Conservation (phyloP, 495 filamentous ascomycete species). For the Tuber magnatum region DNA sequence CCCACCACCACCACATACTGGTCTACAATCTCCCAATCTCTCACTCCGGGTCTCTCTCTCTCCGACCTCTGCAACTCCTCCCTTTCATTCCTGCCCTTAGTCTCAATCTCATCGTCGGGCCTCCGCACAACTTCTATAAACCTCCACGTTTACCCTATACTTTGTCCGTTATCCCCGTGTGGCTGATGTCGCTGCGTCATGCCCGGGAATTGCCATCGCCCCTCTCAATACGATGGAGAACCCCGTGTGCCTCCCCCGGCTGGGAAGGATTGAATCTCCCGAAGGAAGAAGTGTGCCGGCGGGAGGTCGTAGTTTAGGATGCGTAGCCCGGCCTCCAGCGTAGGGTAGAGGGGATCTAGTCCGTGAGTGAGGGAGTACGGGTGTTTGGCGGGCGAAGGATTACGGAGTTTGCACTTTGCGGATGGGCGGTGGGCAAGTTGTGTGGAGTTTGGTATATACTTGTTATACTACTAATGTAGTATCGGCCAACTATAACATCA, state of each 20-base stretch:
- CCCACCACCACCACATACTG: constrained; percentile 2
- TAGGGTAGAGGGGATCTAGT: constrained; percentile 45
- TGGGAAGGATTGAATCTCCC: constrained; percentile 47
- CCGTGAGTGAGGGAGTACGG: constrained; percentile 25
- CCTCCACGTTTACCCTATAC: constrained; percentile 30
- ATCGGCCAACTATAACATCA: neutral
- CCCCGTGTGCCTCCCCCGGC: constrained; percentile 46
- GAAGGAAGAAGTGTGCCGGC: constrained; percentile 47
- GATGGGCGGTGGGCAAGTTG: neutral
- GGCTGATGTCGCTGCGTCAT: constrained; percentile 45
- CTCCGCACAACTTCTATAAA: constrained; percentile 14
- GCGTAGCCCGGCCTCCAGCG: constrained; percentile 47
- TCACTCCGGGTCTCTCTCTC: constrained; percentile 30
- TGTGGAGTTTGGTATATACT: neutral
- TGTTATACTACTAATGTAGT: neutral
- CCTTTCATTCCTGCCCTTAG: constrained; percentile 30
- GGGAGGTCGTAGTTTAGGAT: constrained; percentile 47
- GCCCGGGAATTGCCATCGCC: constrained; percentile 46
- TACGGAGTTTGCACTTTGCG: neutral
- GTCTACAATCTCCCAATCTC: constrained; percentile 42
- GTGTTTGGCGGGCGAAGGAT: constrained; percentile 20
- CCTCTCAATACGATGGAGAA: constrained; percentile 48
- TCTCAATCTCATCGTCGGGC: constrained; percentile 5
- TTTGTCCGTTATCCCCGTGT: constrained; percentile 37
- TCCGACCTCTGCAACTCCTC: constrained; percentile 37